These are phyloP conservation scores for Sungouiella thailandica DNA, from an alignment of 805 yeast species.

Conservation along the genomic window DNA sequence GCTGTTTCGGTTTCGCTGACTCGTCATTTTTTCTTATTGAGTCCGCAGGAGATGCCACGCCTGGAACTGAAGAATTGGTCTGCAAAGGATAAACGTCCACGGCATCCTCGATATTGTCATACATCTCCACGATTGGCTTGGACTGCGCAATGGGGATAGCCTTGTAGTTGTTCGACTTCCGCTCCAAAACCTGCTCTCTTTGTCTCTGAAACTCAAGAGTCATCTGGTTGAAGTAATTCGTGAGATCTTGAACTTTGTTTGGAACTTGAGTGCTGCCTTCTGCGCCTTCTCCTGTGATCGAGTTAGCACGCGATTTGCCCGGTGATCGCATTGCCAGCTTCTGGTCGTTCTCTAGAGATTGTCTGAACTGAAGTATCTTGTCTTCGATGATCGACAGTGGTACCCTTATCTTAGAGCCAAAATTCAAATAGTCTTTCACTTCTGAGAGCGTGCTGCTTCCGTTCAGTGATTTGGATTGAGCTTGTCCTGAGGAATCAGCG, in stretches of 20 bases:
- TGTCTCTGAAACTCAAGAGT: constrained; percentile 87
- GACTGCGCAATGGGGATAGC: constrained; percentile 70
- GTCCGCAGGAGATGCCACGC: too few relatives aligned
- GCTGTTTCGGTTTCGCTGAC: too few relatives aligned
- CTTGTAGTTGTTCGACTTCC: constrained; percentile 57
- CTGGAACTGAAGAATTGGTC: too few relatives aligned
- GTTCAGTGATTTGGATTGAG: background rate
- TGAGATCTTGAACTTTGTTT: constrained; percentile 53
- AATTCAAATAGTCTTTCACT: background rate
- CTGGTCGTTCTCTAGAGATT: constrained; percentile 15
- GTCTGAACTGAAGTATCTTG: constrained; percentile 15
- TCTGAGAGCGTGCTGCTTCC: background rate
- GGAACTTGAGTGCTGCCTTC: constrained; percentile 6
- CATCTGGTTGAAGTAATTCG: constrained; percentile 64
- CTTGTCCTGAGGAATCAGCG: background rate
- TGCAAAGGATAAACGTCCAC: constrained; percentile 41
- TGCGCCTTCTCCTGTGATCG: background rate
- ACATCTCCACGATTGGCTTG: constrained; percentile 87
- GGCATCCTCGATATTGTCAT: constrained; percentile 83
- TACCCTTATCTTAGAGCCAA: constrained; percentile 8
- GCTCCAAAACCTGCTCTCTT: constrained; percentile 65
- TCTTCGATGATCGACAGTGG: constrained; percentile 16
- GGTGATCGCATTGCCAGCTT: constrained; percentile 9
- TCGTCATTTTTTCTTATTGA: too few relatives aligned
- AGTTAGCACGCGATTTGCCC: constrained; percentile 4